Evolutionary conservation across 108 stramenopile genomes (phyloP), one percentile per base, ranked within the genome.

Genomic region (Mediolabrus comicus): DNA sequence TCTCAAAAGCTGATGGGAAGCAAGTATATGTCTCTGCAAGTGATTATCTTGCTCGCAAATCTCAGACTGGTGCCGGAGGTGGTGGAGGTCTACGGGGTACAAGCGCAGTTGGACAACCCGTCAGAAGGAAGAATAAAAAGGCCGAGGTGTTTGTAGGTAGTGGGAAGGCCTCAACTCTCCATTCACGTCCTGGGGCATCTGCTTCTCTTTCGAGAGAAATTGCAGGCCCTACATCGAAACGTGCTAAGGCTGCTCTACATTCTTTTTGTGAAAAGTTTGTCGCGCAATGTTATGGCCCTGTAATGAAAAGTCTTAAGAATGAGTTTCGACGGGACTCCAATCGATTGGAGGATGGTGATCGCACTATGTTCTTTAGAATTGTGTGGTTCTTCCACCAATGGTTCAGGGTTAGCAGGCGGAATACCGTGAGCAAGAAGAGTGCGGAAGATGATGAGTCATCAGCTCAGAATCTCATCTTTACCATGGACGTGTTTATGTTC

Each of bases 401-500:
- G 93, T 91, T 85, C 81, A 67, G 92, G 35, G 62, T 87, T 17
- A 52, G 80, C 31, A 56, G 17, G 49, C 16, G 35, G 32, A 52
- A 56, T 24, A 27, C 30, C 25, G 32, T 38, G 31, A 39, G 2
- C 4, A 55, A 58, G 59, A 52, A 72, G 61, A 53, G 28, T 33
- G 59, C 29, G 6, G 61, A 33, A n/a, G 34, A 19, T 6, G 43
- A 65, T 24, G 74, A 66, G 22, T 63, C 71, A 11, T 53, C 71
- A 12, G 75, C 80, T 8, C 71, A 72, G 36, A 81, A 86, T 24
- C 69, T 92, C 34, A 84, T 95, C 52, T 92, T 92, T 59, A 95
- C 95, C 22, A 91, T 95, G 91, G 95, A 95, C 75, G 86, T 95
- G 26, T 95, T 92, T 59, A 87, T 91, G 51, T 96, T 96, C 84